Percentiles rank a stretch among this genome's conserved stretches.
Conservation (phyloP, 805 yeast species). For the Myxozyma mucilagina region DNA sequence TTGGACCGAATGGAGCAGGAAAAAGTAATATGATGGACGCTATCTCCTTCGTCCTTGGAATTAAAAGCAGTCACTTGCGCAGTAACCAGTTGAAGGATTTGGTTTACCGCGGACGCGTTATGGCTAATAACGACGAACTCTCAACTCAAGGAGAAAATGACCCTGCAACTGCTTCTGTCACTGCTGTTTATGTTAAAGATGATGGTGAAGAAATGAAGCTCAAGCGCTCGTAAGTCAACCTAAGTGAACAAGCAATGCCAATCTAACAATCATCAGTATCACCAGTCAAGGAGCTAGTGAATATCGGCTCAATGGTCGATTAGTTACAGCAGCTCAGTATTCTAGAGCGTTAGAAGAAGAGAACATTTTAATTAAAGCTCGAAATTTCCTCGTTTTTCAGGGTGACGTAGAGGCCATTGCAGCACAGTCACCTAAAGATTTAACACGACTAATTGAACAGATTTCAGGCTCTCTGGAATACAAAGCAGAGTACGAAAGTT, state of each 20-base stretch:
- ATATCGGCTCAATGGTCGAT: slow-evolving; percentile 62
- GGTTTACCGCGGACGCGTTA: slow-evolving; percentile 69
- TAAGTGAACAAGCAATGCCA: neutral
- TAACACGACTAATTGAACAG: slow-evolving; percentile 73
- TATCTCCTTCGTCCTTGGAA: slow-evolving; percentile 89
- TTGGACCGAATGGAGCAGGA: slow-evolving; percentile 99
- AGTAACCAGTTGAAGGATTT: slow-evolving; percentile 72
- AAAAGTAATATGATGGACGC: slow-evolving; percentile 98
- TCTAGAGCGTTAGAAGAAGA: slow-evolving; percentile 65
- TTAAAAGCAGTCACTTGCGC: slow-evolving; percentile 71
- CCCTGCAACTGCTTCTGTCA: slow-evolving; percentile 62
- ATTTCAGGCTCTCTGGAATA: slow-evolving; percentile 78
- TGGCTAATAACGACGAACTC: slow-evolving; percentile 34
- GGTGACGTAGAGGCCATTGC: slow-evolving; percentile 96
- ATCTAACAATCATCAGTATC: slow-evolving; percentile 18
- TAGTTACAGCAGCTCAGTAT: slow-evolving; percentile 66
- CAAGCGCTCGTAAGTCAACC: slow-evolving; percentile 51
- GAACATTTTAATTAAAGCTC: slow-evolving; percentile 81
- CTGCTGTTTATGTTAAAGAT: slow-evolving; percentile 67
- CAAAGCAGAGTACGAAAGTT: slow-evolving; percentile 62
- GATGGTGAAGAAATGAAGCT: slow-evolving; percentile 60
- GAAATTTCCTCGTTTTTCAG: slow-evolving; percentile 91
- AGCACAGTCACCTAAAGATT: slow-evolving; percentile 73
- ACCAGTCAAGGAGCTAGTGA: slow-evolving; percentile 61
- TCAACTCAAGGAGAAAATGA: slow-evolving; percentile 33